A percentile compares a stretch with the other conserved stretches of the same genome.
phyloP scores from a whole-genome alignment of 2,329 filamentous ascomycete genomes.

The Pseudocercospora macadamiae region DNA sequence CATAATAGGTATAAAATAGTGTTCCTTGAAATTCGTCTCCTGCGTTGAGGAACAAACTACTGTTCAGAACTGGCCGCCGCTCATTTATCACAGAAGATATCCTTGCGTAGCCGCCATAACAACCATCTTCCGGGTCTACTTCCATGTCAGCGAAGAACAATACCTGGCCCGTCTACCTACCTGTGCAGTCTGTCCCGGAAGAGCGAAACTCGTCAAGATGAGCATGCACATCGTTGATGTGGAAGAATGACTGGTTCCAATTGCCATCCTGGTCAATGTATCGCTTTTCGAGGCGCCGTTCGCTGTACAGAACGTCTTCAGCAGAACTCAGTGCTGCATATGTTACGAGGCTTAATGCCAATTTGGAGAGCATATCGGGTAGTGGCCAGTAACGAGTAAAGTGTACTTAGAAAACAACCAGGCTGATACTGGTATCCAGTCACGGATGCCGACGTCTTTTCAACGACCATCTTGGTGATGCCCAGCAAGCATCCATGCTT shows the following conservation, averaged over 20 bases:
- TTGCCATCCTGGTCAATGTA: slow-evolving; percentile 29
- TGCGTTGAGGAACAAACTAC: slow-evolving; percentile 65
- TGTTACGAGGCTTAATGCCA: background rate
- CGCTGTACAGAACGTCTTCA: slow-evolving; percentile 29
- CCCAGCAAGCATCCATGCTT: background rate
- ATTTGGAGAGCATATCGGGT: background rate
- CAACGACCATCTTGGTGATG: background rate
- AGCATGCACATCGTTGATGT: slow-evolving; percentile 70
- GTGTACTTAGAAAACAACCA: too few relatives aligned
- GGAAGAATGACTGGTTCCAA: slow-evolving; percentile 56
- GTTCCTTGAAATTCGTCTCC: slow-evolving; percentile 74
- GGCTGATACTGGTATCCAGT: background rate
- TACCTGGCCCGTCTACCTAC: background rate
- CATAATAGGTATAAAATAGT: slow-evolving; percentile 68
- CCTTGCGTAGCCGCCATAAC: slow-evolving; percentile 66
- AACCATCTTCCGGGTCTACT: slow-evolving; percentile 55
- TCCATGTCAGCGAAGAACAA: background rate
- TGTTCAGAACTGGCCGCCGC: slow-evolving; percentile 59
- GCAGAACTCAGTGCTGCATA: slow-evolving; percentile 14
- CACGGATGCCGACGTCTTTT: slow-evolving; percentile 1
- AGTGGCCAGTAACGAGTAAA: too few relatives aligned
- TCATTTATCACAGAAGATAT: slow-evolving; percentile 64
- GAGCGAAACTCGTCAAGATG: slow-evolving; percentile 66
- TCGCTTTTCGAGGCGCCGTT: slow-evolving; percentile 26
- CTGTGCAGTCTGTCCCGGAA: slow-evolving; percentile 64